Evolutionary conservation across 73 alveolate species (phyloP).

Genomic region (Halteria grandinella): DNA sequence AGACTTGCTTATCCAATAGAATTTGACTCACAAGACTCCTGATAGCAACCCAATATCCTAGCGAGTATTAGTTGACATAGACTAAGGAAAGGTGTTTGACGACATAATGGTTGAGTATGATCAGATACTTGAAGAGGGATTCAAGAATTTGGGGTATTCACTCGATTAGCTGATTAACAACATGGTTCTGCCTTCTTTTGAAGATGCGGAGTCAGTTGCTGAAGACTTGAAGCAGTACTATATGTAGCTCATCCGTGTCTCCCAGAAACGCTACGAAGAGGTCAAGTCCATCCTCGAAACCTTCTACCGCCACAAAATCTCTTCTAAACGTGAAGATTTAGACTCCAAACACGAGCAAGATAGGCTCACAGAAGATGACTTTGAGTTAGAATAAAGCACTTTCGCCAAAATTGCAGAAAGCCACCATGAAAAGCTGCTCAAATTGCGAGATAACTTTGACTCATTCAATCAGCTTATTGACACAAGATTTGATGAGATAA

Average conservation of each 20-base stretch:
- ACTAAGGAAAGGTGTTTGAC: conserved; percentile 54
- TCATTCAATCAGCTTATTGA: conserved; percentile 15
- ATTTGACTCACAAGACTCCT: too few relatives aligned
- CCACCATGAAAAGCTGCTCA: conserved; percentile 32
- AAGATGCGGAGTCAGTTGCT: not conserved
- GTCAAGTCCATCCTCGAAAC: conserved; percentile 54
- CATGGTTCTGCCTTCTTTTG: too few relatives aligned
- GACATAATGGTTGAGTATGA: conserved; percentile 60
- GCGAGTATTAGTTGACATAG: conserved; percentile 57
- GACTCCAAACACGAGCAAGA: not conserved
- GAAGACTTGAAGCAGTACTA: conserved; percentile 45
- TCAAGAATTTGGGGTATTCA: too few relatives aligned
- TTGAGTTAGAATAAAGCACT: conserved; percentile 9
- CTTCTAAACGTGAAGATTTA: conserved; percentile 30
- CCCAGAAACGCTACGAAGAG: conserved; percentile 56
- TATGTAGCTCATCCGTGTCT: conserved; percentile 22
- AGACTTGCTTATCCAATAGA: too few relatives aligned
- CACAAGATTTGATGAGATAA: conserved; percentile 36
- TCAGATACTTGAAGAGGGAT: too few relatives aligned
- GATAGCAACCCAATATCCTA: too few relatives aligned
- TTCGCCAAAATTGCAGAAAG: conserved; percentile 49
- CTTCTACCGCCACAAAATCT: conserved; percentile 21
- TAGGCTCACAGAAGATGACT: conserved; percentile 11
- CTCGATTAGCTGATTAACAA: too few relatives aligned
- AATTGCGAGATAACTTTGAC: conserved; percentile 32